Evolutionary conservation across 225 moss, liverwort and hornwort species (phyloP).

Genomic region (Takakia lepidozioides): DNA sequence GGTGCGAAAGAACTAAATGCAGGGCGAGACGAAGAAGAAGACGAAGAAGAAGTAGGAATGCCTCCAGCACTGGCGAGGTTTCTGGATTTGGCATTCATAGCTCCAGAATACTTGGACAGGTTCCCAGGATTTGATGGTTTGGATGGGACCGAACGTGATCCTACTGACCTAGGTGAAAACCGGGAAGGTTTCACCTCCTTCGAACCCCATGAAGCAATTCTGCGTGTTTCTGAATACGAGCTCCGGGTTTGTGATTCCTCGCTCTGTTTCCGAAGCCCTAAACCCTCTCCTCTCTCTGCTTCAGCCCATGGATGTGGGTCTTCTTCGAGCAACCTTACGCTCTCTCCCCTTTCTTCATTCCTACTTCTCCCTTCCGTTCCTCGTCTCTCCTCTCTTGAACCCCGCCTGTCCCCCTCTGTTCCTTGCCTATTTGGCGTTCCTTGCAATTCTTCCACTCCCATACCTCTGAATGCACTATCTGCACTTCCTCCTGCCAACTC

Average conservation of each 20-base stretch:
- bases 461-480: too few species aligned
- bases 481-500: too few species aligned
- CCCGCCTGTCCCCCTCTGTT: constrained; percentile 5
- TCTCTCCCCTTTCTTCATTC: constrained; percentile 1
- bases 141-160: constrained; percentile 32
- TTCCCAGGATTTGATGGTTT: constrained; percentile 43
- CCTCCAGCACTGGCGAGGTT: neutral
- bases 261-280: constrained; percentile 20
- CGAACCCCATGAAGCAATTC: neutral
- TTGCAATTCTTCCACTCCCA: too few species aligned
- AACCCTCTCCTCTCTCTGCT: constrained; percentile 31
- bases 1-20: constrained; percentile 5
- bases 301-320: constrained; percentile 3
- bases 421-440: constrained; percentile 9
- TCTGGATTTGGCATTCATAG: constrained; percentile 22
- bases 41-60: neutral
- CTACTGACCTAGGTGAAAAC: constrained; percentile 20
- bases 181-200: constrained; percentile 11
- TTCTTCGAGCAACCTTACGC: neutral
- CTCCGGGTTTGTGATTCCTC: constrained; percentile 24
- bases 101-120: constrained; percentile 45
- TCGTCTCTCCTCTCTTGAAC: constrained; percentile 3
- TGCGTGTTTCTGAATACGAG: constrained; percentile 18
- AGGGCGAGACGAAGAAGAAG: neutral
- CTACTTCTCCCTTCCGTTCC: constrained; percentile 8